These are phyloP conservation scores for Davidsoniella neocaledoniae DNA, from an alignment of 2,329 filamentous ascomycete species.

Conservation along the genomic window DNA sequence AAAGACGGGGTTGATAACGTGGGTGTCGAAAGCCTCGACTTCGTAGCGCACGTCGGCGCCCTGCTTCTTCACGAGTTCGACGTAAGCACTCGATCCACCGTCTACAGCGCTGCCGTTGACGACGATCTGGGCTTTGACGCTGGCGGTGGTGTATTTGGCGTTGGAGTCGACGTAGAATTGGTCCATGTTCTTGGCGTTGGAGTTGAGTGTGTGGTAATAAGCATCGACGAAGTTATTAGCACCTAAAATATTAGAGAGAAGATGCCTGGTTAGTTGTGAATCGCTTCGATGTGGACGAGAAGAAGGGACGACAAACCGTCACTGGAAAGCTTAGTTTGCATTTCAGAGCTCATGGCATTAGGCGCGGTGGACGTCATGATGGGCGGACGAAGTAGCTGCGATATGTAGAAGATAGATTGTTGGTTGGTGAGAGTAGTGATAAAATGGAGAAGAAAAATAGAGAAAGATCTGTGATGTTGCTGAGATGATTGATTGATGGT, in stretches of 20 bases:
- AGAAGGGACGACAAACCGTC: conserved; percentile 9
- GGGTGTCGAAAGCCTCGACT: conserved; percentile 58
- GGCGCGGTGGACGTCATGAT: conserved; percentile 4
- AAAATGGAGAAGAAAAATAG: too few relatives aligned
- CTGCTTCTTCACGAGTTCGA: conserved; percentile 50
- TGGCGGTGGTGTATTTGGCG: conserved; percentile 9
- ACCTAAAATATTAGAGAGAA: conserved; percentile 3
- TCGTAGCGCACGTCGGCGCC: conserved; percentile 47
- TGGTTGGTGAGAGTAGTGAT: too few relatives aligned
- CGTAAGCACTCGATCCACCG: conserved; percentile 46
- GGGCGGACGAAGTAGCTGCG: too few relatives aligned
- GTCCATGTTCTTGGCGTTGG: conserved; percentile 36
- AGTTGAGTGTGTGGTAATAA: conserved; percentile 62
- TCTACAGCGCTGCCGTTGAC: conserved; percentile 59
- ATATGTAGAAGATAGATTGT: too few relatives aligned
- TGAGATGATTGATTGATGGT: too few relatives aligned
- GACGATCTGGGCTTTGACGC: conserved; percentile 49
- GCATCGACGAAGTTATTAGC: conserved; percentile 13
- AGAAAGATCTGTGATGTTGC: too few relatives aligned
- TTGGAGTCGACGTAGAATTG: conserved; percentile 47
- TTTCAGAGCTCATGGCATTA: conserved; percentile 10
- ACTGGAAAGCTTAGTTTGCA: conserved; percentile 12
- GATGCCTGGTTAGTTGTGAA: not conserved
- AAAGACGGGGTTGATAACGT: conserved; percentile 58
- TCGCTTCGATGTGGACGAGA: not conserved